These are phyloP conservation scores for Coemansia sp. DNA, from an alignment of 371 early-diverging fungal species.

Conservation along the genomic window DNA sequence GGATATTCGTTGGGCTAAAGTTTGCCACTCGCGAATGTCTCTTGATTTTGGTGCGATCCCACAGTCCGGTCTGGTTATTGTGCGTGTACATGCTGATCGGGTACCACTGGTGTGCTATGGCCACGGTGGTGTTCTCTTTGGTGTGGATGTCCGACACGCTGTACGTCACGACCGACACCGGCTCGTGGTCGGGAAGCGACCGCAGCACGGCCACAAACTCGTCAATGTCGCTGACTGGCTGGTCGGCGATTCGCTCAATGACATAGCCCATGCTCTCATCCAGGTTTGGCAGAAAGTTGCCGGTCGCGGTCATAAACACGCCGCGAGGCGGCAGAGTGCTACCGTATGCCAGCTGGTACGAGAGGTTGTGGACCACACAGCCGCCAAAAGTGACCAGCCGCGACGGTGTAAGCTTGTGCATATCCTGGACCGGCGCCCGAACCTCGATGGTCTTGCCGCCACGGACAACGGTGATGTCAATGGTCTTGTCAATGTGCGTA, in stretches of 20 bases:
- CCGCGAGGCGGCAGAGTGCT: conserved; percentile 72
- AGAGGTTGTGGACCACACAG: conserved; percentile 75
- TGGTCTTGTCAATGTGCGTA: conserved; percentile 66
- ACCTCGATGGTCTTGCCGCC: conserved; percentile 62
- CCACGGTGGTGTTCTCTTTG: conserved; percentile 62
- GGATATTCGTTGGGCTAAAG: conserved; percentile 57
- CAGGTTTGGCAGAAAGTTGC: conserved; percentile 57
- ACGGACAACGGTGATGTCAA: conserved; percentile 66
- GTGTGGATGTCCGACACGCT: conserved; percentile 64
- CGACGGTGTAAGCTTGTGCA: conserved; percentile 71
- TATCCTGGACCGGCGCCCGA: conserved; percentile 61
- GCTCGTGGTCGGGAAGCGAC: conserved; percentile 66
- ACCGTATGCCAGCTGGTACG: conserved; percentile 82
- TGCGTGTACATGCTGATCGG: conserved; percentile 55
- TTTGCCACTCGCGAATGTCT: conserved; percentile 57
- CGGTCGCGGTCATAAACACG: conserved; percentile 72
- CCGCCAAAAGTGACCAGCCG: conserved; percentile 80
- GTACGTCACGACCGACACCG: conserved; percentile 76
- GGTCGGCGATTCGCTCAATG: conserved; percentile 65
- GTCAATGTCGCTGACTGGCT: conserved; percentile 70
- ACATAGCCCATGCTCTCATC: conserved; percentile 54
- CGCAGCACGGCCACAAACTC: conserved; percentile 69
- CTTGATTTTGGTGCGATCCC: conserved; percentile 73
- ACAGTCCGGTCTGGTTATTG: conserved; percentile 77
- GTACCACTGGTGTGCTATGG: conserved; percentile 67